These are phyloP conservation scores for Aegilops umbellulata DNA, from an alignment of 176 grass and related monocot species.

Conservation along the genomic window DNA sequence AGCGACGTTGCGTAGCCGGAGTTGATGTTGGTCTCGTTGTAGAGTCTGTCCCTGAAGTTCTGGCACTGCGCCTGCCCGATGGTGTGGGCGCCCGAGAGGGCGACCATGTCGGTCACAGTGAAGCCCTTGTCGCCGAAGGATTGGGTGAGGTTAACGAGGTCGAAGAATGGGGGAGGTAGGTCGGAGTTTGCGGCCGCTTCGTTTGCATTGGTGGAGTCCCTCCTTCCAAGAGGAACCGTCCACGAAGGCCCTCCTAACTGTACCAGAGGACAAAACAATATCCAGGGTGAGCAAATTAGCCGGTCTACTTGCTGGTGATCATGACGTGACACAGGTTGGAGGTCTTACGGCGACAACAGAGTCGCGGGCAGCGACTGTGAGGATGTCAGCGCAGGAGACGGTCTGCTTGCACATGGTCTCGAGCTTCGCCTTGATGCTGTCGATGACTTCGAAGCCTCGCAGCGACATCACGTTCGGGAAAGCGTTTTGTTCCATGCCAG, in stretches of 20 bases:
- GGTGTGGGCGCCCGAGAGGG: slow-evolving; percentile 63
- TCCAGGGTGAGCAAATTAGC: not conserved
- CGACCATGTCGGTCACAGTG: slow-evolving; percentile 39
- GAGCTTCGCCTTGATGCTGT: slow-evolving; percentile 60
- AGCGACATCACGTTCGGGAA: slow-evolving; percentile 38
- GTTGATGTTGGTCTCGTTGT: slow-evolving; percentile 64
- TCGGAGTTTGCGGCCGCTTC: not conserved
- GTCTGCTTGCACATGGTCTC: slow-evolving; percentile 51
- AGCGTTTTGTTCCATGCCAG: slow-evolving; percentile 54
- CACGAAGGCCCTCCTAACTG: slow-evolving; percentile 56
- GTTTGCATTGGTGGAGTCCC: slow-evolving; percentile 20
- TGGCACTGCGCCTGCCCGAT: slow-evolving; percentile 49
- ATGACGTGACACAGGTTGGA: not conserved
- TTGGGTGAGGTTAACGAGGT: slow-evolving; percentile 31
- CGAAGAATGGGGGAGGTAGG: slow-evolving; percentile 30
- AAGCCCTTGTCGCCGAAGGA: slow-evolving; percentile 34
- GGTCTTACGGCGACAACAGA: slow-evolving; percentile 52
- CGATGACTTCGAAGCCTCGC: slow-evolving; percentile 57
- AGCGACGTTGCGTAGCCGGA: slow-evolving; percentile 33
- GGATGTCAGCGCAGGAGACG: slow-evolving; percentile 73
- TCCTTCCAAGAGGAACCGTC: slow-evolving; percentile 43
- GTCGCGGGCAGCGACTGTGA: slow-evolving; percentile 56
- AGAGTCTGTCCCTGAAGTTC: slow-evolving; percentile 43
- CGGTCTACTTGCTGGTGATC: no score
- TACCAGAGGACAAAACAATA: no score